Percentiles rank a stretch among this genome's conserved stretches.
phyloP scores from a whole-genome alignment of 768 basidiomycete genomes.

The Lactarius deliciosus region DNA sequence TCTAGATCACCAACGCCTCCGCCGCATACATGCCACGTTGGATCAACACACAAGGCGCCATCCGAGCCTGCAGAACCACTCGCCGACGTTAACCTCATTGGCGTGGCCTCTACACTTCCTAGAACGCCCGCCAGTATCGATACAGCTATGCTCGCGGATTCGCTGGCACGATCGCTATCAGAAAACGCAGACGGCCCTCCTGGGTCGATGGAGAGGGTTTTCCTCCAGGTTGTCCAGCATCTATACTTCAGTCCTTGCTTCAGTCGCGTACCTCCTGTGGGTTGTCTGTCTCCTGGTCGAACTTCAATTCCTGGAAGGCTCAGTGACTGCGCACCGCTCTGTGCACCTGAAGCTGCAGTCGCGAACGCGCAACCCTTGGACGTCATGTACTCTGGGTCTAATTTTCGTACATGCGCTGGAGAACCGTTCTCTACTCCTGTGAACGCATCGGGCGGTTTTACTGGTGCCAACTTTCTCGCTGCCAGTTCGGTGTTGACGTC shows the following conservation, averaged over 20 bases:
- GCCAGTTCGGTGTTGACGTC: slow-evolving; percentile 3
- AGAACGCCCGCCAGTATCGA: neutral
- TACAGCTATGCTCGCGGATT: neutral
- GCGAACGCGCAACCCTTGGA: neutral
- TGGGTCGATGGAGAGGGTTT: neutral
- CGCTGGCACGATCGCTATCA: slow-evolving; percentile 2
- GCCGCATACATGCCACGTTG: neutral
- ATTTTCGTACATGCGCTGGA: neutral
- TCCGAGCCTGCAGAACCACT: neutral
- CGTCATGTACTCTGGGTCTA: neutral
- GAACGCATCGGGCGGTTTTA: neutral
- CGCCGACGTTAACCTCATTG: neutral
- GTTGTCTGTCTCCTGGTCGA: slow-evolving; percentile 14
- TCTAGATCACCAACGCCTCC: neutral
- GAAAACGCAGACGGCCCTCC: neutral
- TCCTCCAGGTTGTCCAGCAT: slow-evolving; percentile 14
- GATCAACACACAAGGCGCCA: neutral
- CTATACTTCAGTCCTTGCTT: neutral
- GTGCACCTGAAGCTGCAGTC: neutral
- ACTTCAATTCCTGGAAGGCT: neutral
- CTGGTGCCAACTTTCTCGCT: neutral
- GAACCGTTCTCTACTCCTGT: neutral
- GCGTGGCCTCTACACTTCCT: neutral
- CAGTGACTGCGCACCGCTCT: neutral
- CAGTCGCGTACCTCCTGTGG: neutral